phyloP scores from a whole-genome alignment of 164 flowering plant genomes.

The Nymphaea thermarum region DNA sequence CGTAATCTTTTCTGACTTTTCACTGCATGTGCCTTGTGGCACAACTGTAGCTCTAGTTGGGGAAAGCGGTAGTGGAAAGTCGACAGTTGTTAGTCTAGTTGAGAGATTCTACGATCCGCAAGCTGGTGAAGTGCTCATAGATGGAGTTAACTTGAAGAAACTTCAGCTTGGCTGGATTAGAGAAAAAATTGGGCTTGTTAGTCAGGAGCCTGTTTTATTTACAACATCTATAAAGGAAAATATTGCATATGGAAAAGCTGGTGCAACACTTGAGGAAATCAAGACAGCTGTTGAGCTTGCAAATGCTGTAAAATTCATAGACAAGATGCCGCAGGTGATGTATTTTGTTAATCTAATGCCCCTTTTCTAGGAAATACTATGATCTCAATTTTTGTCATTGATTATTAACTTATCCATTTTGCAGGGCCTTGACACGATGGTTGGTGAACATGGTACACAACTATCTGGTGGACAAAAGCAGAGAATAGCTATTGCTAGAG shows the following conservation, averaged over 20 bases:
- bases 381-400: neutral
- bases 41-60: slow-evolving; percentile 66
- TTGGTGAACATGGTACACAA: slow-evolving; percentile 65
- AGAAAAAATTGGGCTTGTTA: slow-evolving; percentile 52
- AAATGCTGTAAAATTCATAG: slow-evolving; percentile 61
- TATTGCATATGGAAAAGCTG: slow-evolving; percentile 55
- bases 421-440: slow-evolving; percentile 67
- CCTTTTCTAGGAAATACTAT: neutral
- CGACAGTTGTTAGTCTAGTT: slow-evolving; percentile 55
- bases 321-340: slow-evolving; percentile 47
- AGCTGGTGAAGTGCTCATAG: slow-evolving; percentile 59
- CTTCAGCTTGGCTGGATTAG: slow-evolving; percentile 51
- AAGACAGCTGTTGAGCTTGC: slow-evolving; percentile 50
- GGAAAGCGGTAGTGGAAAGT: slow-evolving; percentile 85
- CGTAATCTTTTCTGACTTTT: slow-evolving; percentile 53
- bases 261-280: slow-evolving; percentile 48
- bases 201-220: slow-evolving; percentile 66
- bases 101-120: slow-evolving; percentile 85
- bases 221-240: slow-evolving; percentile 51
- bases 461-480: slow-evolving; percentile 82
- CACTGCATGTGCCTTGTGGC: slow-evolving; percentile 44
- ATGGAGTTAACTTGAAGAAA: slow-evolving; percentile 47
- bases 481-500: slow-evolving; percentile 72
- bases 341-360: neutral
- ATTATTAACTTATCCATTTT: neutral